Evolutionary conservation across 148 eudicot genomes (phyloP).

Genomic region (Camellia japonica): DNA sequence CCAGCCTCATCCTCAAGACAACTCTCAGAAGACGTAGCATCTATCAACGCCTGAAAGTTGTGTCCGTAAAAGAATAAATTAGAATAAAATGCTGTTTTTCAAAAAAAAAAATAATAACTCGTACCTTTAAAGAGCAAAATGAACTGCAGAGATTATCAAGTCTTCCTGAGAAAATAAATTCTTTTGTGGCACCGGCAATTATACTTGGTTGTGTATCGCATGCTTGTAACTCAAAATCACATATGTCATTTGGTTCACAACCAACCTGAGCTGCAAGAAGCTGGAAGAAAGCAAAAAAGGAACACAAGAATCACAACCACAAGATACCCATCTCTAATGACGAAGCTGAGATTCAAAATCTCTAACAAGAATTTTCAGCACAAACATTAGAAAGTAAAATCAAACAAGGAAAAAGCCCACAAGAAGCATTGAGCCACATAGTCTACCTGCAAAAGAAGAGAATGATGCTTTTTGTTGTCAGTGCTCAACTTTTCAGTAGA

Average conservation of each 20-base stretch:
- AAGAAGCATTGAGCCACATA: not conserved
- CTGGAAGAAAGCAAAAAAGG: conserved; percentile 36
- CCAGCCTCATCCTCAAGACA: conserved; percentile 88
- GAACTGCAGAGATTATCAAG: conserved; percentile 97
- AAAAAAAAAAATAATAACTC: conserved; percentile 1
- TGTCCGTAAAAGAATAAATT: not conserved
- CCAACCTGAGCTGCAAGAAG: conserved; percentile 75
- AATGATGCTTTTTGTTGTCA: conserved; percentile 65
- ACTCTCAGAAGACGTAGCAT: conserved; percentile 64
- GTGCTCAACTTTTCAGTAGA: conserved; percentile 25
- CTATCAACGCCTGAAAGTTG: conserved; percentile 78
- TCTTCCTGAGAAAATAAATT: conserved; percentile 93
- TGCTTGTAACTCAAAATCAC: conserved; percentile 97
- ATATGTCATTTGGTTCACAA: conserved; percentile 83
- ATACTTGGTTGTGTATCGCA: conserved; percentile 96
- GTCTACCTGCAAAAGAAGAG: conserved; percentile 81
- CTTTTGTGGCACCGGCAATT: conserved; percentile 85
- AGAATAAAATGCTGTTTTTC: too few species aligned
- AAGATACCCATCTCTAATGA: not conserved
- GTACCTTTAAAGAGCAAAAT: conserved; percentile 85
- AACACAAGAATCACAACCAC: conserved; percentile 10
- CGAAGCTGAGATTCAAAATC: not conserved
- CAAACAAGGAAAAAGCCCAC: not conserved
- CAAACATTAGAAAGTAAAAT: not conserved
- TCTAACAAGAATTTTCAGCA: conserved; percentile 7